Evolutionary conservation across 2,329 filamentous ascomycete genomes (phyloP).

Genomic region (Metarhizium rileyi): DNA sequence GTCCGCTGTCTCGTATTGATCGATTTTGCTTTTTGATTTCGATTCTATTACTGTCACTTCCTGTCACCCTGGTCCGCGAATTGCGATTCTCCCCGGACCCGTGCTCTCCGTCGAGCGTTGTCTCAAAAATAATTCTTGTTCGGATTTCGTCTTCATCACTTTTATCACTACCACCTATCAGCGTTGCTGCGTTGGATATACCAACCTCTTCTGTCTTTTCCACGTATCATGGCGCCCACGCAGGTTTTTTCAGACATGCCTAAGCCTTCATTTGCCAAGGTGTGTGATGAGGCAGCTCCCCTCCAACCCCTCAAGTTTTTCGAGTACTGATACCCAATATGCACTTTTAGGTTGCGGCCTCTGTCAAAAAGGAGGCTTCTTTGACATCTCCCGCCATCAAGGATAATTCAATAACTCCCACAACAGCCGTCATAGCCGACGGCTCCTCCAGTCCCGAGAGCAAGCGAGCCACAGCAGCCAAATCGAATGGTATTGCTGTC

Average conservation of each 20-base stretch:
- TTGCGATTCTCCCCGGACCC: slow-evolving; percentile 5
- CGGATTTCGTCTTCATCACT: background rate
- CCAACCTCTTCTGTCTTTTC: slow-evolving; percentile 10
- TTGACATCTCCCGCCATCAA: slow-evolving; percentile 5
- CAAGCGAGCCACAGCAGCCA: slow-evolving; percentile 8
- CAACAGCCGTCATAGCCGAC: slow-evolving; percentile 8
- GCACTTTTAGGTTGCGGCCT: slow-evolving; percentile 38
- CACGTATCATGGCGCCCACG: slow-evolving; percentile 34
- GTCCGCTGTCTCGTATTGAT: slow-evolving; percentile 41
- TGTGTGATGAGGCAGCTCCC: slow-evolving; percentile 26
- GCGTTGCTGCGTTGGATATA: slow-evolving; percentile 14
- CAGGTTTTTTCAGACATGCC: slow-evolving; percentile 36
- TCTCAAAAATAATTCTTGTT: slow-evolving; percentile 9
- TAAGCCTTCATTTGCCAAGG: slow-evolving; percentile 70
- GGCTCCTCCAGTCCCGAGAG: slow-evolving; percentile 11
- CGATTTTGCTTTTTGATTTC: slow-evolving; percentile 45
- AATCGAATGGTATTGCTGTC: slow-evolving; percentile 15
- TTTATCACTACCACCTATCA: slow-evolving; percentile 1
- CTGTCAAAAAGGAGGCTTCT: slow-evolving; percentile 21
- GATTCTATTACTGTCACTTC: slow-evolving; percentile 22
- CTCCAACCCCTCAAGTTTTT: slow-evolving; percentile 3
- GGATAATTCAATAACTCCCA: slow-evolving; percentile 9
- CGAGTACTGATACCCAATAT: background rate
- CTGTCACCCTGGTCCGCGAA: slow-evolving; percentile 12
- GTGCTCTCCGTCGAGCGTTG: background rate